Evolutionary conservation across 2,329 filamentous ascomycete species (phyloP).

Genomic region (Aspergillus cejpii): DNA sequence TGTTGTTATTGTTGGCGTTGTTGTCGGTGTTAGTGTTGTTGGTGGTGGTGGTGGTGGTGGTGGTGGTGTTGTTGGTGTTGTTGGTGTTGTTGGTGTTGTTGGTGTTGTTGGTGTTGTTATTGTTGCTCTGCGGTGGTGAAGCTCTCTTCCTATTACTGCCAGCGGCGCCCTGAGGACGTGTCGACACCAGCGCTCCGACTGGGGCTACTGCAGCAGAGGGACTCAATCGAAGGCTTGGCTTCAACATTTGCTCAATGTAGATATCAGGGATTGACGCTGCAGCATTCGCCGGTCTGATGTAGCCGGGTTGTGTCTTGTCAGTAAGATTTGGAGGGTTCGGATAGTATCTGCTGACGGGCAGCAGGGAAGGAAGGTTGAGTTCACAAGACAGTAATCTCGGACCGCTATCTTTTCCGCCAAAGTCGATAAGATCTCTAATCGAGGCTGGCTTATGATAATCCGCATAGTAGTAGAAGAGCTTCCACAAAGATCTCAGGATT

Average conservation of each 20-base stretch:
- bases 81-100: too few relatives aligned
- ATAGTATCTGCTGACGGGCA: conserved; percentile 24
- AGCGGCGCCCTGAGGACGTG: too few relatives aligned
- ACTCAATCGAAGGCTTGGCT: not conserved
- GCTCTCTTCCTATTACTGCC: too few relatives aligned
- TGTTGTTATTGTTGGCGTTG: not conserved
- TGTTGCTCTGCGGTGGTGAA: too few relatives aligned
- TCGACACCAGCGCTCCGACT: too few relatives aligned
- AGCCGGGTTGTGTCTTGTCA: conserved; percentile 1
- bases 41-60: not conserved
- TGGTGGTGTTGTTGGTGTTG: not conserved
- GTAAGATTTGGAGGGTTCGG: conserved; percentile 7
- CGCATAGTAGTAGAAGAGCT: conserved; percentile 24
- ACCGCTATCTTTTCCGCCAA: conserved; percentile 22
- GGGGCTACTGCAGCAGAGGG: not conserved
- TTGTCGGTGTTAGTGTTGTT: not conserved
- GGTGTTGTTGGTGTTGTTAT: too few relatives aligned
- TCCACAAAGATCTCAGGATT: conserved; percentile 13
- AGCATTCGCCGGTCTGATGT: conserved; percentile 11
- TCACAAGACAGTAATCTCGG: conserved; percentile 26
- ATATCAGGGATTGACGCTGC: conserved; percentile 7
- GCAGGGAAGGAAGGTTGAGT: conserved; percentile 3
- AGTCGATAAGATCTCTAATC: conserved; percentile 13
- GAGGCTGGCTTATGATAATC: conserved; percentile 14
- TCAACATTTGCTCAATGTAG: conserved; percentile 12